Evolutionary conservation across 768 basidiomycete genomes (phyloP), one percentile per base, ranked within the genome.

Genomic region (Clitopilus hobsonii): DNA sequence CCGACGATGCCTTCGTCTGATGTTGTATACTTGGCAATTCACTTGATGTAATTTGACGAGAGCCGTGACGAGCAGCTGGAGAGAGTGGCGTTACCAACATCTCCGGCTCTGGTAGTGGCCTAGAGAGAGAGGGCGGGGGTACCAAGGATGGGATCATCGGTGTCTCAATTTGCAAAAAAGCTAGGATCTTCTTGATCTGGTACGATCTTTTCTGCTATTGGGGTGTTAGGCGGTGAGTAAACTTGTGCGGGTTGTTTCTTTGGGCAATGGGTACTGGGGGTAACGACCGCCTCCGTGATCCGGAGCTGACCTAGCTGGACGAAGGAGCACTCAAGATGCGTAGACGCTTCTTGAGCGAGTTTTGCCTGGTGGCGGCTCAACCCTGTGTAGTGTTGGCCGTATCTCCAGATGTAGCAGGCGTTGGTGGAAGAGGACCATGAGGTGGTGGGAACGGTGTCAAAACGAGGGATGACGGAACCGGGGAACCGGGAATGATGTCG

Each of bases 321-420:
- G 83, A 69, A 22, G 85, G 85, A 3, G 85, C 76, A 62, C 86
- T 89, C 51, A 84, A 77, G 50, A 86, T 83, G 51, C 89, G 84
- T 53, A 89, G 62, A 28, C 89, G 85, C 58, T 82, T 82, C 60
- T 78, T 82, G 60, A 89, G 61, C 10, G 84, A 82, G 2, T 76
- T 59, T 45, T 72, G 68, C 5, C 74, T 71, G 25, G 71, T 61
- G 56, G 57, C 32, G 32, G 63, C 56, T 52, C 59, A 66, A 18
- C 82, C 80, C 3, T 79, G 77, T 0, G 79, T 77, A 55, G 70
- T 70, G 6, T 73, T 71, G 6, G 71, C 61, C 5, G 62, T 57
- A 36, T 59, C 53, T 41, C 64, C 8, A 24, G 49, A 16, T 16
- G 49, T n/a, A n/a, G n/a, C 16, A 51, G 49, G 49, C 16, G 49